These are phyloP conservation scores for Monosporascus sp. DNA, from an alignment of 2,329 filamentous ascomycete genomes.

Conservation along the genomic window DNA sequence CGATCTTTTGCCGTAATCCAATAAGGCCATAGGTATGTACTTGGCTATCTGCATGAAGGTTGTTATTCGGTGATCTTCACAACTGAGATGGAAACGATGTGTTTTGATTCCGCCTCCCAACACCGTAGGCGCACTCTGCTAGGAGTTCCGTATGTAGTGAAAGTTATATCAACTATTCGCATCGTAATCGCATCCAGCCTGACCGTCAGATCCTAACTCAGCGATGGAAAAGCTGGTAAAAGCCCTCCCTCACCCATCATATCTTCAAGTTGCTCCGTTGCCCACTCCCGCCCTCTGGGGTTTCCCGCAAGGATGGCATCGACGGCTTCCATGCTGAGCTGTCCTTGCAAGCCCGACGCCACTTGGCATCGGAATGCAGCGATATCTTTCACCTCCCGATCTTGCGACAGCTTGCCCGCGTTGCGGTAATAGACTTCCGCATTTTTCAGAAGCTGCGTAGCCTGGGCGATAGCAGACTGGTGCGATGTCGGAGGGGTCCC, in stretches of 20 bases:
- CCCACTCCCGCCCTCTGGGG: constrained; percentile 13
- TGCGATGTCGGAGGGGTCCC: constrained; percentile 18
- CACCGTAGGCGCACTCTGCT: no score
- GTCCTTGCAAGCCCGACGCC: constrained; percentile 9
- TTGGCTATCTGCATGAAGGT: no score
- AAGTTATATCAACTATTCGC: no score
- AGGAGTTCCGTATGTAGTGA: no score
- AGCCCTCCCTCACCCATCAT: constrained; percentile 12
- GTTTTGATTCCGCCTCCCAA: no score
- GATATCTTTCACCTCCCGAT: constrained; percentile 12
- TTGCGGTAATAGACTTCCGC: constrained; percentile 28
- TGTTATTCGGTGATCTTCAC: no score
- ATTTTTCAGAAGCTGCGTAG: constrained; percentile 20
- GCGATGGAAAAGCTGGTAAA: neutral
- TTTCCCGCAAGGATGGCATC: constrained; percentile 7
- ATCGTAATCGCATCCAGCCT: no score
- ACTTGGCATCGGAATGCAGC: constrained; percentile 11
- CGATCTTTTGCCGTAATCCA: no score
- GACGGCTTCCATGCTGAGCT: constrained; percentile 5
- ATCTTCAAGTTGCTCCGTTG: constrained; percentile 15
- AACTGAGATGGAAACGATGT: no score
- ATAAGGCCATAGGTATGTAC: no score
- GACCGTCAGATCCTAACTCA: neutral
- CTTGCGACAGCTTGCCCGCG: constrained; percentile 17
- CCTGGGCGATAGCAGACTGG: constrained; percentile 14